Conservation (phyloP, 129 eudicot species). For the Logfia minima region DNA sequence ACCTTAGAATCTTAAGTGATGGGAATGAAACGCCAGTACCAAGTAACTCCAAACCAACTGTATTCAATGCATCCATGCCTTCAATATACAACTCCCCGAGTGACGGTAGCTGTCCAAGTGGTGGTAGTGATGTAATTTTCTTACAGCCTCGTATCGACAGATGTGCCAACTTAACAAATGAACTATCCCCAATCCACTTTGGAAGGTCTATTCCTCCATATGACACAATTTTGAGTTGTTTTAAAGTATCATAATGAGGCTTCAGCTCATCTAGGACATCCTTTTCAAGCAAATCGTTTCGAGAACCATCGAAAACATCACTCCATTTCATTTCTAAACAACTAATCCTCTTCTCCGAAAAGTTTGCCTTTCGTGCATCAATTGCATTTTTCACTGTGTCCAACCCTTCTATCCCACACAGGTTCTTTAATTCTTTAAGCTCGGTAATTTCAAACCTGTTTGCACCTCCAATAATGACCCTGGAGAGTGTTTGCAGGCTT, state of each 20-base stretch:
- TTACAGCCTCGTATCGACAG: neutral
- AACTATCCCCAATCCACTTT: conserved; percentile 18
- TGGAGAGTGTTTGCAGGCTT: conserved; percentile 28
- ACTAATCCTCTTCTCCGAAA: neutral
- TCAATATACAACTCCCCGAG: conserved; percentile 12
- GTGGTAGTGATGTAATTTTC: neutral
- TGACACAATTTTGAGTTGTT: neutral
- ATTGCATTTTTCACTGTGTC: conserved; percentile 7
- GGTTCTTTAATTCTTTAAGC: conserved; percentile 17
- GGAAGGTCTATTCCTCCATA: conserved; percentile 23
- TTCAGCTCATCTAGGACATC: too few relatives aligned
- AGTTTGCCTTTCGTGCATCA: neutral
- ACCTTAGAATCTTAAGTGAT: conserved; percentile 36
- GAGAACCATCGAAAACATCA: neutral
- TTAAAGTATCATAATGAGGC: neutral
- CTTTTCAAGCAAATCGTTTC: neutral
- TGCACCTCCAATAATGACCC: conserved; percentile 22
- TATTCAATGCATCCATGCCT: conserved; percentile 4
- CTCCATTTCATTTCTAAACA: conserved; percentile 17
- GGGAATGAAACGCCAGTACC: conserved; percentile 25
- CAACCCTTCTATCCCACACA: conserved; percentile 16
- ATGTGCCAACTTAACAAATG: neutral
- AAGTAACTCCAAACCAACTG: conserved; percentile 16
- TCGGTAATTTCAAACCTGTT: conserved; percentile 26
- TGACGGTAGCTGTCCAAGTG: conserved; percentile 3